Percentiles rank a stretch among this genome's conserved stretches.
Conservation (phyloP, 176 grass and related monocot species). For the Cenchrus purpureus region DNA sequence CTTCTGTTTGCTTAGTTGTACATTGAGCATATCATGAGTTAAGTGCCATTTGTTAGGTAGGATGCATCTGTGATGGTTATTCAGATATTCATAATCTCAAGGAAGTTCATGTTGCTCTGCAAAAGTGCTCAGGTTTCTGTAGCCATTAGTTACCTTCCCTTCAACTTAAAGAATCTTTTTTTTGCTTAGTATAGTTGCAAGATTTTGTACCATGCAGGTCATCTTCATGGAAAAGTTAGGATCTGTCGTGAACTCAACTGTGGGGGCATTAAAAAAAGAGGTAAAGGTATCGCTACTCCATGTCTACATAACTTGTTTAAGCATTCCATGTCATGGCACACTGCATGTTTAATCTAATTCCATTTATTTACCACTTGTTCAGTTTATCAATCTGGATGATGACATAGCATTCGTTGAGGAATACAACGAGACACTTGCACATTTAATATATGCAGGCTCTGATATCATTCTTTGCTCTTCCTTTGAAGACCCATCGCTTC, state of each 20-base stretch:
- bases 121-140: slow-evolving; percentile 49
- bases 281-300: slow-evolving; percentile 29
- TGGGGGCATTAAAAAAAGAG: slow-evolving; percentile 46
- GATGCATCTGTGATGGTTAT: slow-evolving; percentile 50
- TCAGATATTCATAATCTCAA: slow-evolving; percentile 48
- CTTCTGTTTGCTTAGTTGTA: slow-evolving; percentile 8
- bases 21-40: slow-evolving; percentile 6
- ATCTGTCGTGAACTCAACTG: slow-evolving; percentile 22
- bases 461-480: slow-evolving; percentile 69
- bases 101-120: slow-evolving; percentile 40
- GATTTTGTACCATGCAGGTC: slow-evolving; percentile 44
- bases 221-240: slow-evolving; percentile 49
- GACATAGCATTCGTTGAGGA: slow-evolving; percentile 41
- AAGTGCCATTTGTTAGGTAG: slow-evolving; percentile 40
- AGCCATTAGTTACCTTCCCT: slow-evolving; percentile 8
- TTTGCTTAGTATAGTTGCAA: slow-evolving; percentile 25
- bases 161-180: not conserved
- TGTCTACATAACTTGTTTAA: slow-evolving; percentile 35
- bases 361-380: slow-evolving; percentile 27
- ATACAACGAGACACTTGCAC: slow-evolving; percentile 54
- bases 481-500: slow-evolving; percentile 50
- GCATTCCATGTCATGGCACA: not conserved
- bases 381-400: slow-evolving; percentile 42
- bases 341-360: not conserved
- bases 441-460: slow-evolving; percentile 64